Evolutionary conservation across 768 basidiomycete species (phyloP).

Genomic region (Favolaschia claudopus): DNA sequence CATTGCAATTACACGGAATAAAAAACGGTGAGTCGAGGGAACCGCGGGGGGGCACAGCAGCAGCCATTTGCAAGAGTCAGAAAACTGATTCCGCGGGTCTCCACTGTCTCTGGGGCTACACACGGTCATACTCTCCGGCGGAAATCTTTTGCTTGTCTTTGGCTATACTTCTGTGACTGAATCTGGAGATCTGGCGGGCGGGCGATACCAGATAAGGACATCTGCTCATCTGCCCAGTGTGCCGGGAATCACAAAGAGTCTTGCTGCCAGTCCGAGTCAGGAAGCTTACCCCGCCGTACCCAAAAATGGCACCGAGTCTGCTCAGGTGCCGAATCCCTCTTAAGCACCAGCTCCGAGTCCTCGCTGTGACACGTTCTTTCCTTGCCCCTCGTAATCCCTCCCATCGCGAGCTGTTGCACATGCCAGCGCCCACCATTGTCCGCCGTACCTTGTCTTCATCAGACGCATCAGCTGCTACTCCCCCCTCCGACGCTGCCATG

Average conservation of each 20-base stretch:
- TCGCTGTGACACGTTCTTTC: conserved; percentile 36
- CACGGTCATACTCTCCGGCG: too few species aligned
- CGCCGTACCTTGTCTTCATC: conserved; percentile 44
- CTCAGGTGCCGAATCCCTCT: conserved; percentile 50
- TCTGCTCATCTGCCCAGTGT: background rate
- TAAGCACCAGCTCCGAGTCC: too few species aligned
- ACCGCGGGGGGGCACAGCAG: too few species aligned
- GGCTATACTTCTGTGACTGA: too few species aligned
- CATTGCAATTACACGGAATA: too few species aligned
- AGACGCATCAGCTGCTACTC: conserved; percentile 29
- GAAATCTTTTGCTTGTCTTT: too few species aligned
- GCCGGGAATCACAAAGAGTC: background rate
- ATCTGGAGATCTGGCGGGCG: conserved; percentile 6
- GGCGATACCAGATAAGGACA: background rate
- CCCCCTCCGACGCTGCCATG: conserved; percentile 33
- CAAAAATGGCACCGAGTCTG: conserved; percentile 22
- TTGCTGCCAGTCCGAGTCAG: conserved; percentile 25
- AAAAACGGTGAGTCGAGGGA: too few species aligned
- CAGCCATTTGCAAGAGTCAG: background rate
- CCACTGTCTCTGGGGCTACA: conserved; percentile 14
- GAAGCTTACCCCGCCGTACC: conserved; percentile 20
- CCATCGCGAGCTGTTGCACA: conserved; percentile 39
- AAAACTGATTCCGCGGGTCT: background rate
- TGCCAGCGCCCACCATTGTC: conserved; percentile 39
- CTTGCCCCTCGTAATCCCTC: conserved; percentile 25